Evolutionary conservation across 2,329 filamentous ascomycete species (phyloP).

Genomic region (Exophiala alcalophila): DNA sequence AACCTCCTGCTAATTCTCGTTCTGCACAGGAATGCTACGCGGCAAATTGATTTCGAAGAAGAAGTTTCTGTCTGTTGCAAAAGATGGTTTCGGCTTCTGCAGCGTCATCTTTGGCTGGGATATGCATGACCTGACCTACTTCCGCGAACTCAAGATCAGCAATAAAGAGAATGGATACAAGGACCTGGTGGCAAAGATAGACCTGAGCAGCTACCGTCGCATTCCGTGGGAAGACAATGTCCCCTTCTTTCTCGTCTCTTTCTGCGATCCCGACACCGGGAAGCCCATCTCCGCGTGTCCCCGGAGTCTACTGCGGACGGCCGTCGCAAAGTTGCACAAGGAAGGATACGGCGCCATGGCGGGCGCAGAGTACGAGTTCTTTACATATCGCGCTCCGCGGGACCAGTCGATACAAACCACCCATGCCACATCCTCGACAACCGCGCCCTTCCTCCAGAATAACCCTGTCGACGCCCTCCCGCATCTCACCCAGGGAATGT

Average conservation of each 20-base stretch:
- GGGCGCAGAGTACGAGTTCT: constrained; percentile 94
- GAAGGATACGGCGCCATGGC: constrained; percentile 81
- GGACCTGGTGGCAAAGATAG: constrained; percentile 78
- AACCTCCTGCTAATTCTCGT: constrained; percentile 19
- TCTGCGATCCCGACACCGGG: constrained; percentile 74
- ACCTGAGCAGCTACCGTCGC: constrained; percentile 71
- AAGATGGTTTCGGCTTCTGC: constrained; percentile 85
- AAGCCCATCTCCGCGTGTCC: constrained; percentile 74
- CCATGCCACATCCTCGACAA: constrained; percentile 63
- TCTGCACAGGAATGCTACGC: constrained; percentile 58
- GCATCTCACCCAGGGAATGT: constrained; percentile 87
- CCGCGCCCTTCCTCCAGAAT: constrained; percentile 68
- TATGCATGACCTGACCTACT: constrained; percentile 91
- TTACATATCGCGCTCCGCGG: constrained; percentile 73
- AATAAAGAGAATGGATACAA: constrained; percentile 89
- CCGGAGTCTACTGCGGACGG: constrained; percentile 67
- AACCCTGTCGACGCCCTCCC: constrained; percentile 73
- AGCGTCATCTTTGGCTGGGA: constrained; percentile 95
- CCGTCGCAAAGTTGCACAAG: constrained; percentile 63
- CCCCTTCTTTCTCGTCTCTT: constrained; percentile 80
- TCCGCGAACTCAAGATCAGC: constrained; percentile 78
- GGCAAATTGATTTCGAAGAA: constrained; percentile 90
- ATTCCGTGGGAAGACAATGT: constrained; percentile 90
- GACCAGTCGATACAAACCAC: constrained; percentile 42
- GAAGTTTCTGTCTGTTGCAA: constrained; percentile 83